Conservation (phyloP, 2,329 filamentous ascomycete genomes). For the Pseudohalonectria lignicola region DNA sequence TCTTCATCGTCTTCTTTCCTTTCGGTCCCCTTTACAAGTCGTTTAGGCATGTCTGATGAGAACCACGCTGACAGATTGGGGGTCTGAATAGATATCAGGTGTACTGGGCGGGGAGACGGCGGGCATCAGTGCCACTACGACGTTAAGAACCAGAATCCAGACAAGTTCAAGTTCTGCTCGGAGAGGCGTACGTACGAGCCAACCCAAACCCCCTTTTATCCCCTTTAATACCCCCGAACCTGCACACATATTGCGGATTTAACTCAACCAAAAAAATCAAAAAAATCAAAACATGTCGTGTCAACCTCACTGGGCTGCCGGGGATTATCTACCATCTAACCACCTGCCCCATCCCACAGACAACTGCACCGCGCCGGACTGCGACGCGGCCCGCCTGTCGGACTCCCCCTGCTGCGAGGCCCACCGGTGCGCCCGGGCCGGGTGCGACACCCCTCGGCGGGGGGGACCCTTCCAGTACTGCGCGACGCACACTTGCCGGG, state of each 20-base stretch:
- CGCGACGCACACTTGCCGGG: conserved; percentile 9
- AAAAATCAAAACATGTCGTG: not conserved
- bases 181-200: conserved; percentile 9
- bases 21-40: not conserved
- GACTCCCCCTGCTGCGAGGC: conserved; percentile 5
- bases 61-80: not conserved
- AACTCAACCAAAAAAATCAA: not conserved
- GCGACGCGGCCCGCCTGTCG: conserved; percentile 3
- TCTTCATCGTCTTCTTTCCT: no score
- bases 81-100: conserved; percentile 6
- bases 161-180: conserved; percentile 10
- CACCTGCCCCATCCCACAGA: conserved; percentile 5
- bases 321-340: not conserved
- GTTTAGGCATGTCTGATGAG: not conserved
- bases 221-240: no score
- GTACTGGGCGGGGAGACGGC: conserved; percentile 3
- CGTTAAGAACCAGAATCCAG: conserved; percentile 12
- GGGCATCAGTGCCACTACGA: conserved; percentile 6
- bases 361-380: conserved; percentile 9
- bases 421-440: conserved; percentile 7
- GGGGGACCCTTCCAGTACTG: conserved; percentile 6
- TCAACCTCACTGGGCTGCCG: not conserved
- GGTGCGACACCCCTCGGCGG: conserved; percentile 5
- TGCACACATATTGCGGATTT: not conserved
- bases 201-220: no score